phyloP scores from a whole-genome alignment of 1,139 yeast genomes.

The Sugiyamaella novakii region DNA sequence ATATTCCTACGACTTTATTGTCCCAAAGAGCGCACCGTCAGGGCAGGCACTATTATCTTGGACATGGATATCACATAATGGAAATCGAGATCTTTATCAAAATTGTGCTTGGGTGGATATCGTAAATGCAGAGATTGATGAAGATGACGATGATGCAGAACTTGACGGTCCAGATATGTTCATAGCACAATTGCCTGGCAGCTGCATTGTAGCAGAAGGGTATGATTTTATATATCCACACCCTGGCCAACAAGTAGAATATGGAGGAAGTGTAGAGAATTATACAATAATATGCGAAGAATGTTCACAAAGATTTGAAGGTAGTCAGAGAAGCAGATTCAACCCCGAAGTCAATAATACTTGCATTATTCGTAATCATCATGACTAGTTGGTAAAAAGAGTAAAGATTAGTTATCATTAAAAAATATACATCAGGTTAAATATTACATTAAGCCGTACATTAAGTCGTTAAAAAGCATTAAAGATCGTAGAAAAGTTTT shows the following conservation, averaged over 20 bases:
- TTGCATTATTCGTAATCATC: slow-evolving; percentile 17
- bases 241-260: slow-evolving; percentile 33
- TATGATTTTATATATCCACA: slow-evolving; percentile 34
- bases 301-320: slow-evolving; percentile 15
- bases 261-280: slow-evolving; percentile 31
- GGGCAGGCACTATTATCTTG: slow-evolving; percentile 36
- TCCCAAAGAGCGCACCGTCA: slow-evolving; percentile 33
- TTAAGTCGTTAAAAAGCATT: too few species aligned
- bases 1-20: slow-evolving; percentile 29
- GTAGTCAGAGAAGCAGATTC: slow-evolving; percentile 6
- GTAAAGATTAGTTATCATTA: slow-evolving; percentile 2
- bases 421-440: too few species aligned
- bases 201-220: slow-evolving; percentile 33
- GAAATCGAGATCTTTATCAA: slow-evolving; percentile 36
- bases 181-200: slow-evolving; percentile 32
- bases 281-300: slow-evolving; percentile 29
- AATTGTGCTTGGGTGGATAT: slow-evolving; percentile 39
- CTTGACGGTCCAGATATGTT: slow-evolving; percentile 30
- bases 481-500: slow-evolving; percentile 2
- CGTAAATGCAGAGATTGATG: slow-evolving; percentile 20
- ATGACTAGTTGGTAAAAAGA: background rate
- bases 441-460: too few species aligned
- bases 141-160: slow-evolving; percentile 13
- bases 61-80: slow-evolving; percentile 36
- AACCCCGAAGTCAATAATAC: slow-evolving; percentile 18